These are phyloP conservation scores for Suillus placidus DNA, from an alignment of 768 basidiomycete genomes.

Conservation along the genomic window DNA sequence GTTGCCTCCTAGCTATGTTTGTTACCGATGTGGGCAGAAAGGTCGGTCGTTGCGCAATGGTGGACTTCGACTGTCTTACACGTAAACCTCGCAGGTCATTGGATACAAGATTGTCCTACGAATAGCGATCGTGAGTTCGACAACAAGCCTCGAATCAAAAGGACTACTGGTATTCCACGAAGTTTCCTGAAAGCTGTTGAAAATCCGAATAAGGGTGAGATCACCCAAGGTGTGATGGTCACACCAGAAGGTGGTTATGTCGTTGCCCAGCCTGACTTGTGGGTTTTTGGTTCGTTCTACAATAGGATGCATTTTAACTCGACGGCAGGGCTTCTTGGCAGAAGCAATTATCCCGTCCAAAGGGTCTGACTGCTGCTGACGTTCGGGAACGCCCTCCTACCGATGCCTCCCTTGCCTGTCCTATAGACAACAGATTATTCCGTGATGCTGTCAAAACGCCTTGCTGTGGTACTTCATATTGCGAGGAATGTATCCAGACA, in stretches of 20 bases:
- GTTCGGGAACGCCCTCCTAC: conserved; percentile 83
- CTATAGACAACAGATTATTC: conserved; percentile 91
- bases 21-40: conserved; percentile 98
- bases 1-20: conserved; percentile 93
- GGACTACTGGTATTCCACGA: conserved; percentile 97
- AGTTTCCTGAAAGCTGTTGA: conserved; percentile 98
- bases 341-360: conserved; percentile 79
- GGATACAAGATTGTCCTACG: conserved; percentile 99
- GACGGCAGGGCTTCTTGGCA: conserved; percentile 85
- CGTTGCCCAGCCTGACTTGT: conserved; percentile 96
- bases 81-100: conserved; percentile 69
- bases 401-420: conserved; percentile 80
- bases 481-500: conserved; percentile 97
- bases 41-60: conserved; percentile 48
- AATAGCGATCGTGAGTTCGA: conserved; percentile 96
- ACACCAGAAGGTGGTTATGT: conserved; percentile 99
- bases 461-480: conserved; percentile 88
- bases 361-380: conserved; percentile 84
- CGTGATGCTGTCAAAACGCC: conserved; percentile 95
- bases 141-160: conserved; percentile 92
- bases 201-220: conserved; percentile 70
- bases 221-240: conserved; percentile 92
- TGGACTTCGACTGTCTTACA: conserved; percentile 8
- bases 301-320: neutral
- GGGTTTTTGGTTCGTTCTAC: conserved; percentile 37